These are phyloP conservation scores for Saturnispora sanitii DNA, from an alignment of 805 yeast genomes.

Conservation along the genomic window DNA sequence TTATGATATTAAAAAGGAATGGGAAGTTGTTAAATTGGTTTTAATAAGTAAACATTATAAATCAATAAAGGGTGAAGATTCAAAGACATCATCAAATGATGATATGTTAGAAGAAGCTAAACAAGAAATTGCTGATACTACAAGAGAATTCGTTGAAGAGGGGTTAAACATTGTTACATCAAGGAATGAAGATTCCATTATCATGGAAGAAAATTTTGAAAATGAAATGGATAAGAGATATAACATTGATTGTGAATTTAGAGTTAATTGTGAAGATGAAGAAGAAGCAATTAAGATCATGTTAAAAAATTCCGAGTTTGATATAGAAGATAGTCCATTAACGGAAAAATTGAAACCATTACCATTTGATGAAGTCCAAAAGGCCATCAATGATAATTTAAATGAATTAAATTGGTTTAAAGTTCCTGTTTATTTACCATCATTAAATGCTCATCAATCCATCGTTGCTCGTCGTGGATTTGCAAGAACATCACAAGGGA, in stretches of 20 bases:
- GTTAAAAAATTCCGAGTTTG: slow-evolving; percentile 1
- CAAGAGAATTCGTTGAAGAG: slow-evolving; percentile 24
- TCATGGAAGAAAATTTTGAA: background rate
- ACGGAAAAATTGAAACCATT: slow-evolving; percentile 14
- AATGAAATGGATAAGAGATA: background rate
- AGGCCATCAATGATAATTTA: slow-evolving; percentile 39
- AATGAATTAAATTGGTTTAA: slow-evolving; percentile 68
- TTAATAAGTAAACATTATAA: background rate
- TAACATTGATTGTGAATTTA: slow-evolving; percentile 11
- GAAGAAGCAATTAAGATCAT: slow-evolving; percentile 2
- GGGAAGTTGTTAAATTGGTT: slow-evolving; percentile 4
- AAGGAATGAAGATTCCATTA: background rate
- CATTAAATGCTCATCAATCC: slow-evolving; percentile 78
- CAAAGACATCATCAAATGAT: background rate
- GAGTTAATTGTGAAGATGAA: slow-evolving; percentile 9
- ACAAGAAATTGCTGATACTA: slow-evolving; percentile 17
- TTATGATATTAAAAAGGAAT: slow-evolving; percentile 11
- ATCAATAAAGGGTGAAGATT: slow-evolving; percentile 8
- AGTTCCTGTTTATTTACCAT: slow-evolving; percentile 59
- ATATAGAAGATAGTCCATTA: slow-evolving; percentile 9
- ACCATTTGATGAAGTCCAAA: slow-evolving; percentile 19
- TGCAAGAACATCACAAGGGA: slow-evolving; percentile 39
- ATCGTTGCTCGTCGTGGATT: slow-evolving; percentile 72
- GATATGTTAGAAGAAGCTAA: slow-evolving; percentile 5
- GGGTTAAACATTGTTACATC: slow-evolving; percentile 13